Conservation (phyloP, 768 basidiomycete species). For the Tylopilus sp. region DNA sequence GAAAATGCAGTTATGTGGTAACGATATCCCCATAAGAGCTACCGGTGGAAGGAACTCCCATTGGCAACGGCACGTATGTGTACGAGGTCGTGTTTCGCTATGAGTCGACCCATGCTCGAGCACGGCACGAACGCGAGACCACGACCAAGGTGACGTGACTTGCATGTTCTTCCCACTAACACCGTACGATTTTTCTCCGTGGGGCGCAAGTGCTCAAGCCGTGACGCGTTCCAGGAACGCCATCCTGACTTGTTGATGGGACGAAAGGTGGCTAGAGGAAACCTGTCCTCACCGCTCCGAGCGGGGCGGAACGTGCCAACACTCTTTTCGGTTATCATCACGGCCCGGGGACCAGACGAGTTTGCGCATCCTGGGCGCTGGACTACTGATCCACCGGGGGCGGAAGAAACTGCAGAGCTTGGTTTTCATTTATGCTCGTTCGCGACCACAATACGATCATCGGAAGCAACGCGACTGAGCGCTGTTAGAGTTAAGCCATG, state of each 20-base stretch:
- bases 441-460: slow-evolving; percentile 1
- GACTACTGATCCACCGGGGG: slow-evolving; percentile 1
- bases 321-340: not conserved
- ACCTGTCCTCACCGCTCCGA: slow-evolving; percentile 7
- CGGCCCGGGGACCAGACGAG: not conserved
- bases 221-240: slow-evolving; percentile 2
- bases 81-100: no score
- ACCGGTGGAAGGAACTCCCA: slow-evolving; percentile 2
- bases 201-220: no score
- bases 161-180: slow-evolving; percentile 4
- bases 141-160: not conserved
- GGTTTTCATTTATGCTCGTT: not conserved
- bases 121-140: not conserved
- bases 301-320: not conserved
- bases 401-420: slow-evolving; percentile 2
- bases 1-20: not conserved
- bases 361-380: not conserved
- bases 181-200: no score
- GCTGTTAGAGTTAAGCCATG: slow-evolving; percentile 8
- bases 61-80: not conserved
- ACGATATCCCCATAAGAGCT: not conserved
- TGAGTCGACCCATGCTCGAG: not conserved
- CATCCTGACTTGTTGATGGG: not conserved
- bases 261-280: not conserved
- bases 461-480: not conserved